phyloP scores from a whole-genome alignment of 257 asterid species.

The Jasminum sambac region DNA sequence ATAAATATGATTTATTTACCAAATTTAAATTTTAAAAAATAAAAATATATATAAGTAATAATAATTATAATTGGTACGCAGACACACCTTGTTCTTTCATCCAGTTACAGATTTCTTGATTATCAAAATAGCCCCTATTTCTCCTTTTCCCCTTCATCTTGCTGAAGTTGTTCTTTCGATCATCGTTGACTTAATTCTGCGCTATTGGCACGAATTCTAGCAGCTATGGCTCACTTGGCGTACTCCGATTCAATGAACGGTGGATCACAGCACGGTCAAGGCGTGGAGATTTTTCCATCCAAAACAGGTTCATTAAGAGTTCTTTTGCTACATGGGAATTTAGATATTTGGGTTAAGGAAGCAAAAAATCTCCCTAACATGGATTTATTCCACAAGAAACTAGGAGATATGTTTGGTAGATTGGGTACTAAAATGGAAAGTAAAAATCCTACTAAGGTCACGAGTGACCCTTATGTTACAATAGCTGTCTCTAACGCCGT shows the following conservation, averaged over 20 bases:
- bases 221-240: slow-evolving; percentile 53
- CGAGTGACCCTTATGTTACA: slow-evolving; percentile 86
- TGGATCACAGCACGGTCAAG: slow-evolving; percentile 66
- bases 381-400: slow-evolving; percentile 71
- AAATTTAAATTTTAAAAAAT: too few species aligned
- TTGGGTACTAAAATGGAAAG: slow-evolving; percentile 49
- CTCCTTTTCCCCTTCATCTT: not conserved
- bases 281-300: slow-evolving; percentile 60
- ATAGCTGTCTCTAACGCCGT: slow-evolving; percentile 69
- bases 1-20: too few species aligned
- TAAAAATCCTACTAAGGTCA: slow-evolving; percentile 37
- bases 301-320: slow-evolving; percentile 60
- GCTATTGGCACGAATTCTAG: not conserved
- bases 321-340: slow-evolving; percentile 68
- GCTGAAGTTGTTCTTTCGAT: slow-evolving; percentile 28
- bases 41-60: too few species aligned
- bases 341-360: slow-evolving; percentile 73
- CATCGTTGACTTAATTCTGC: not conserved
- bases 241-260: slow-evolving; percentile 62
- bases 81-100: slow-evolving; percentile 2
- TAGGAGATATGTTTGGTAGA: slow-evolving; percentile 58
- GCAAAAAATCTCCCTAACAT: slow-evolving; percentile 77
- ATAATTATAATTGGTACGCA: too few species aligned
- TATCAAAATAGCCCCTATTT: not conserved
- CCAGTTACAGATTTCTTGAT: slow-evolving; percentile 4